Evolutionary conservation across 1,139 yeast genomes (phyloP).

Genomic region (Debaryomycetaceae sp.): DNA sequence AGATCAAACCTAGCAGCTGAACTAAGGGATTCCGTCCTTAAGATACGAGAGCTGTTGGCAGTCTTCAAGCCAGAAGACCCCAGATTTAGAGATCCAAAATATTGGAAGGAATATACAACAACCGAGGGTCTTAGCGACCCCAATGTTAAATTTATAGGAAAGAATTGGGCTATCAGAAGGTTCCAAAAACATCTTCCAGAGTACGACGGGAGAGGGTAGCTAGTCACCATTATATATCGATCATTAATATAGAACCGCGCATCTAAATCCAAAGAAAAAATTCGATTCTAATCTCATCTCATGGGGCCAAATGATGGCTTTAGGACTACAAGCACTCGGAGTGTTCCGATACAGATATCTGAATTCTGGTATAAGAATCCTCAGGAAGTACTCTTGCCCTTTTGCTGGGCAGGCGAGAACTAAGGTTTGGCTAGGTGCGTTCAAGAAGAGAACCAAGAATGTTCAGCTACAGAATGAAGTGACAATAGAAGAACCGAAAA

Average conservation of each 20-base stretch:
- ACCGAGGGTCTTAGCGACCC: slow-evolving; percentile 68
- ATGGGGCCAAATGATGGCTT: not conserved
- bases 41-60: slow-evolving; percentile 50
- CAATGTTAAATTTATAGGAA: slow-evolving; percentile 64
- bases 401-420: slow-evolving; percentile 3
- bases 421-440: slow-evolving; percentile 18
- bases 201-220: slow-evolving; percentile 17
- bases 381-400: not conserved
- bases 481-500: slow-evolving; percentile 11
- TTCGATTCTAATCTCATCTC: not conserved
- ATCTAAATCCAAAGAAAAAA: no score
- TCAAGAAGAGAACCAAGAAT: slow-evolving; percentile 10
- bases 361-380: not conserved
- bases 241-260: not conserved
- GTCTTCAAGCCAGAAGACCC: slow-evolving; percentile 55
- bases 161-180: slow-evolving; percentile 76
- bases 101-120: slow-evolving; percentile 66
- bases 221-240: not conserved
- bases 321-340: not conserved
- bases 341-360: not conserved
- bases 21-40: slow-evolving; percentile 60
- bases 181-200: slow-evolving; percentile 57
- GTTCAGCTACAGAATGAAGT: not conserved
- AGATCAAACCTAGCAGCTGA: slow-evolving; percentile 70
- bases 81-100: slow-evolving; percentile 61